Evolutionary conservation across 306 rosid species (phyloP).

Genomic region (Neltuma alba): DNA sequence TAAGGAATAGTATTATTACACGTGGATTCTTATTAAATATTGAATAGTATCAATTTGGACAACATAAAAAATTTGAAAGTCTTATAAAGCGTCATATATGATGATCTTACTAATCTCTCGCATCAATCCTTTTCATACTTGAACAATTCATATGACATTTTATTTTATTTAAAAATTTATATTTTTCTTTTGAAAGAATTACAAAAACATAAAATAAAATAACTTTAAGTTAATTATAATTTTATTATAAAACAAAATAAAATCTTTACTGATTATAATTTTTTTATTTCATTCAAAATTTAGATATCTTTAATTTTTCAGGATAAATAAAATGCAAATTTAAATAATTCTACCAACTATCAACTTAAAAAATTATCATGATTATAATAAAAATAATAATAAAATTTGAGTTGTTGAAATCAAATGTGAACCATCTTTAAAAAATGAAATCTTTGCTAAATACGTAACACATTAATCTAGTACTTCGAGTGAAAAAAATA

Average conservation of each 20-base stretch:
- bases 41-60: background rate
- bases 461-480: background rate
- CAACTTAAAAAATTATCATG: background rate
- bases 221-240: too few species aligned
- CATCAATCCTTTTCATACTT: background rate
- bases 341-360: background rate
- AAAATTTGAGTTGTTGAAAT: background rate
- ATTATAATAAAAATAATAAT: background rate
- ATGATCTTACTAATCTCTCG: background rate
- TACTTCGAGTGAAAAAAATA: background rate
- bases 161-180: background rate
- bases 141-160: background rate
- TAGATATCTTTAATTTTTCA: background rate
- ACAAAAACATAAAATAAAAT: background rate
- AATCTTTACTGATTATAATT: background rate
- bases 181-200: background rate
- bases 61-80: background rate
- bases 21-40: background rate
- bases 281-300: too few species aligned
- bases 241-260: too few species aligned
- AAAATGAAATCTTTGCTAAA: too few species aligned
- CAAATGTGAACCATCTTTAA: background rate
- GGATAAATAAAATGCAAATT: background rate
- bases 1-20: background rate
- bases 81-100: background rate